These are phyloP conservation scores for Plectosphaerella cucumerina DNA, from an alignment of 2,329 filamentous ascomycete species.

Conservation along the genomic window DNA sequence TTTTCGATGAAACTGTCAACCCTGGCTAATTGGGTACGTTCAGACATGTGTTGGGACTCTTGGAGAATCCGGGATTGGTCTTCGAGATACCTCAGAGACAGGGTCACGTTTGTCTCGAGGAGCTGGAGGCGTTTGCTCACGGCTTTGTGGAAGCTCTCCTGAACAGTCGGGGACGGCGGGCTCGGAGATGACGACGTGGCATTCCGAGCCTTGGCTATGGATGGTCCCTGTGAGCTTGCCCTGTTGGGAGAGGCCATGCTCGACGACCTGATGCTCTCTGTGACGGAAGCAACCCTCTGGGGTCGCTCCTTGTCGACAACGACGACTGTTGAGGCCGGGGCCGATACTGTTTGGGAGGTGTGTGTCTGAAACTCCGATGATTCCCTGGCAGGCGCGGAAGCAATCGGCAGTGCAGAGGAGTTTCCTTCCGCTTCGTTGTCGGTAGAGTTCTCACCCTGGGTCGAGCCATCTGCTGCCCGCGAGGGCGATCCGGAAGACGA, in stretches of 20 bases:
- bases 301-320: no score
- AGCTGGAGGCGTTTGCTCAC: conserved; percentile 89
- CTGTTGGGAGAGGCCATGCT: conserved; percentile 14
- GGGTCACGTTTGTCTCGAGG: conserved; percentile 86
- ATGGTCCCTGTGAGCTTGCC: conserved; percentile 18
- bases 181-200: conserved; percentile 34
- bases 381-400: no score
- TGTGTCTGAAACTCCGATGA: no score
- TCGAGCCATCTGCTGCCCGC: no score
- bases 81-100: conserved; percentile 94
- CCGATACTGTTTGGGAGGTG: no score
- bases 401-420: no score
- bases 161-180: conserved; percentile 71
- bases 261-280: no score
- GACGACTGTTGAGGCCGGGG: no score
- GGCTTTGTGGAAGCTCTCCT: conserved; percentile 97
- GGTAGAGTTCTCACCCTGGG: no score
- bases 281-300: no score
- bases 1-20: conserved; percentile 76
- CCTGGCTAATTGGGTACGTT: conserved; percentile 82
- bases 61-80: conserved; percentile 89
- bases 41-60: conserved; percentile 80
- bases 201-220: conserved; percentile 27
- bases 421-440: no score
- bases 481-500: no score